phyloP scores from a whole-genome alignment of 73 alveolate genomes.

The Paramecium primaurelia region DNA sequence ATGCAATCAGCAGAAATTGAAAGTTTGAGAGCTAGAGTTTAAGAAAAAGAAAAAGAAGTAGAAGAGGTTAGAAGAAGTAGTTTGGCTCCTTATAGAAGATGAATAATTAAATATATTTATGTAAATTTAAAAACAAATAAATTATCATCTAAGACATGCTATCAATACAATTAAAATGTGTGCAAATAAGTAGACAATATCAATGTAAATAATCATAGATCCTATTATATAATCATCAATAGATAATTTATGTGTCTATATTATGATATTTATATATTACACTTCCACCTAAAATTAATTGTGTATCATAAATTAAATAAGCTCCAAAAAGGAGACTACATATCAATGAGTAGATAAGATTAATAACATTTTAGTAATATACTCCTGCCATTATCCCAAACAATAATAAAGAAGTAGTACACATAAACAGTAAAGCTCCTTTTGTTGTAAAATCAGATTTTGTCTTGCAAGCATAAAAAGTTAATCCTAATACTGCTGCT shows the following conservation, averaged over 20 bases:
- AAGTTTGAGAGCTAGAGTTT: conserved; percentile 29
- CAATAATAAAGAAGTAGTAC: not conserved
- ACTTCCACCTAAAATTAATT: conserved; percentile 64
- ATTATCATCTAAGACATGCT: conserved; percentile 20
- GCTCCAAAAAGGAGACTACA: conserved; percentile 50
- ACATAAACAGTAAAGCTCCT: conserved; percentile 59
- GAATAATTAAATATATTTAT: conserved; percentile 6
- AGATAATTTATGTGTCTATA: conserved; percentile 49
- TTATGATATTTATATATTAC: not conserved
- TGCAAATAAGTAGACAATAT: conserved; percentile 60
- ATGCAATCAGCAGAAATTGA: conserved; percentile 47
- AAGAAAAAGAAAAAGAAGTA: conserved; percentile 44
- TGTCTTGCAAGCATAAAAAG: conserved; percentile 66
- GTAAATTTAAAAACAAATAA: not conserved
- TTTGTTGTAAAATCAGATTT: conserved; percentile 63
- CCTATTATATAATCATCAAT: conserved; percentile 70
- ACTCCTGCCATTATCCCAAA: conserved; percentile 62
- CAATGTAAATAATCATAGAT: conserved; percentile 65
- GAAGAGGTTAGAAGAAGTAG: conserved; percentile 50
- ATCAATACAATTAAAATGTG: conserved; percentile 6
- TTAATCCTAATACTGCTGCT: conserved; percentile 59
- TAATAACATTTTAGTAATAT: not conserved
- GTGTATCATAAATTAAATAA: conserved; percentile 65
- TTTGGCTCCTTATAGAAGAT: conserved; percentile 51
- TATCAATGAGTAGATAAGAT: conserved; percentile 52